phyloP scores from a whole-genome alignment of 2,329 filamentous ascomycete genomes.

The Calonectria naviculata region DNA sequence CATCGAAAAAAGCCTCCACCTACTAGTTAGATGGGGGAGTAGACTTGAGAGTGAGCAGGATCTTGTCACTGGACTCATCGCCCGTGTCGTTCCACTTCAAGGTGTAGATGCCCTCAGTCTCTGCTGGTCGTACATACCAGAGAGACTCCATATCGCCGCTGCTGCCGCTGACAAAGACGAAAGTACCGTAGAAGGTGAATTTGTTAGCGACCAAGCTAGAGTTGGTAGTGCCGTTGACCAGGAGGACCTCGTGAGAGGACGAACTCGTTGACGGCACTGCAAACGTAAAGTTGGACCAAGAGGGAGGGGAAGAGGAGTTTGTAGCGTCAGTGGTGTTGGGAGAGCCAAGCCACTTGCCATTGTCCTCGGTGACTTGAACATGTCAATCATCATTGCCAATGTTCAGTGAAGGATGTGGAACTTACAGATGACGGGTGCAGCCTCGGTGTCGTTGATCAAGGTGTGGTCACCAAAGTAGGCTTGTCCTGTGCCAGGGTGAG shows the following conservation, averaged over 20 bases:
- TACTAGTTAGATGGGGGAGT: constrained; percentile 15
- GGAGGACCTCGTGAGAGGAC: constrained; percentile 13
- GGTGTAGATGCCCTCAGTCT: constrained; percentile 13
- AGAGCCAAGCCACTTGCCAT: constrained; percentile 12
- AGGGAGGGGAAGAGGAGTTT: background rate
- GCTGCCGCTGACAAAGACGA: constrained; percentile 11
- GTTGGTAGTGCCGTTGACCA: constrained; percentile 9
- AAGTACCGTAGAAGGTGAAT: constrained; percentile 20
- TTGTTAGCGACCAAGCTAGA: background rate
- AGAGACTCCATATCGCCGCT: constrained; percentile 14
- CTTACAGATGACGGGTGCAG: constrained; percentile 22
- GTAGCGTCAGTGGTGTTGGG: constrained; percentile 16
- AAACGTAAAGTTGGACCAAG: constrained; percentile 20
- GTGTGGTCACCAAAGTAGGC: constrained; percentile 19
- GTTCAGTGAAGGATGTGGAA: background rate
- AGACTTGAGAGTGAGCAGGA: constrained; percentile 17
- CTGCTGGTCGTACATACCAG: constrained; percentile 15
- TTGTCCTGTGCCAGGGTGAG: constrained; percentile 2
- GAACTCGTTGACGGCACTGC: constrained; percentile 15
- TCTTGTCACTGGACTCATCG: constrained; percentile 1
- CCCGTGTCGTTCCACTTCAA: constrained; percentile 19
- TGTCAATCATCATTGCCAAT: background rate
- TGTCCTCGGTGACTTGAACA: background rate
- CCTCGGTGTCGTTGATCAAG: constrained; percentile 7
- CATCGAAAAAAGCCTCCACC: background rate